Base-by-base conservation (phyloP, 306 rosid species). In the Castanopsis chinensis region DNA sequence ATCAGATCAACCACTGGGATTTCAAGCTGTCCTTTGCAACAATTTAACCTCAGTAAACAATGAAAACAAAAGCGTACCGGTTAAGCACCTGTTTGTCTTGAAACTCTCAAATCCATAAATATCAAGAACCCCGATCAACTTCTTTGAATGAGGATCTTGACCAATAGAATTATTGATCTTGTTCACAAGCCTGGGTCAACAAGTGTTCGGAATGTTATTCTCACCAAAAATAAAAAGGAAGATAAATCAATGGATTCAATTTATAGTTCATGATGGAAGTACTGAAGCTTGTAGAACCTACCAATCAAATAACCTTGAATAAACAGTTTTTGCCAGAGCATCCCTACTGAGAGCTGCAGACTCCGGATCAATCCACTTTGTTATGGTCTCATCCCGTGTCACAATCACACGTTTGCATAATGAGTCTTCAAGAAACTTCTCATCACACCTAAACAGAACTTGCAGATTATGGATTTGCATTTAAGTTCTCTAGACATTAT, bases 21-120 rank as follows among this genome's bases (percentile, higher is more conserved):
- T 87, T 45, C 52, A 58, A 74, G 69, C 72, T 53, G 43, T 80
- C 80, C 30, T 58, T 69, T 28, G 52, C 71, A 81, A 68, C 71
- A 80, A 81, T 69, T 74, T 82, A 85, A 80, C 78, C 77, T 74
- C 33, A 41, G 76, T 80, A 79, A 92, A 83, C 53, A 77, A 82
- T 72, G 67, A 88, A 86, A 82, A 81, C 82, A 83, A 86, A 81
- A 83, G 92, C 89, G 71, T 85, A 90, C 84, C 87, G 52, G 87
- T 81, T 88, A 93, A 86, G 93, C 86, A 95, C 99, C 99, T 95
- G 93, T 95, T 95, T 86, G 98, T 95, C 96, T 95, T 95, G 98
- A 95, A 95, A 93, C 99, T 95, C 86, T 95, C 99, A 59, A 95
- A 95, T 88, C 99, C 99, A 79, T 95, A 95, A 82, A 95, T 95